These are phyloP conservation scores for Epichloe baconii DNA, from an alignment of 2,329 filamentous ascomycete genomes.

Conservation along the genomic window DNA sequence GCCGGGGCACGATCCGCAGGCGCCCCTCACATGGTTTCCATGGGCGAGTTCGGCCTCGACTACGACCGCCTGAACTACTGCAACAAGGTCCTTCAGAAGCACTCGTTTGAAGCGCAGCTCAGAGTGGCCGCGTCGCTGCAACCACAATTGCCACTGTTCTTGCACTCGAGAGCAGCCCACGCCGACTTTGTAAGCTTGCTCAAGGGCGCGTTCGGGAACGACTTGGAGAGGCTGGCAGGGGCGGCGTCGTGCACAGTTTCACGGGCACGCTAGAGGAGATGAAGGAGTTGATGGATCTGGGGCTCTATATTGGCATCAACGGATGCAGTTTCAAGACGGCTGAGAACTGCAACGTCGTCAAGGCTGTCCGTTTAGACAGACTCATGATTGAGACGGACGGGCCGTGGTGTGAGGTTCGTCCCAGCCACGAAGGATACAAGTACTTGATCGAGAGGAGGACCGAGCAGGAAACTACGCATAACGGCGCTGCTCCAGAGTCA, in stretches of 20 bases:
- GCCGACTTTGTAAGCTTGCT: constrained; percentile 70
- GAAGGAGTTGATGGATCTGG: constrained; percentile 62
- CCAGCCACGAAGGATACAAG: constrained; percentile 73
- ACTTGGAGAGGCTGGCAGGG: constrained; percentile 52
- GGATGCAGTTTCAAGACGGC: constrained; percentile 92
- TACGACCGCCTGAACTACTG: constrained; percentile 85
- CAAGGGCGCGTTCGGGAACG: constrained; percentile 39
- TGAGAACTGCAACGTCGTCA: constrained; percentile 79
- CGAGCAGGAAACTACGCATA: constrained; percentile 12
- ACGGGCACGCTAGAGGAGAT: constrained; percentile 82
- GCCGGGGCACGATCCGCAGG: constrained; percentile 38
- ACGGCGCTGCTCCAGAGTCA: constrained; percentile 9
- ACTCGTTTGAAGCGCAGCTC: constrained; percentile 76
- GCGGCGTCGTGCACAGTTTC: constrained; percentile 87
- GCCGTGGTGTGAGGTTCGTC: constrained; percentile 91
- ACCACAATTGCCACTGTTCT: constrained; percentile 73
- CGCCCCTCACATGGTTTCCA: constrained; percentile 48
- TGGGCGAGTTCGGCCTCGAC: constrained; percentile 92
- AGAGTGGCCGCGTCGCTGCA: constrained; percentile 56
- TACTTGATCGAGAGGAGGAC: constrained; percentile 38
- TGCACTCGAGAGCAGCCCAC: constrained; percentile 82
- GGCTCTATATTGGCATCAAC: constrained; percentile 88
- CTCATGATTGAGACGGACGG: constrained; percentile 96
- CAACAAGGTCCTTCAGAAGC: constrained; percentile 63
- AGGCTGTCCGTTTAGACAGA: constrained; percentile 60